Evolutionary conservation across 2,329 filamentous ascomycete genomes (phyloP), one percentile per base, ranked within the genome.

Genomic region (Xylariales sp.): DNA sequence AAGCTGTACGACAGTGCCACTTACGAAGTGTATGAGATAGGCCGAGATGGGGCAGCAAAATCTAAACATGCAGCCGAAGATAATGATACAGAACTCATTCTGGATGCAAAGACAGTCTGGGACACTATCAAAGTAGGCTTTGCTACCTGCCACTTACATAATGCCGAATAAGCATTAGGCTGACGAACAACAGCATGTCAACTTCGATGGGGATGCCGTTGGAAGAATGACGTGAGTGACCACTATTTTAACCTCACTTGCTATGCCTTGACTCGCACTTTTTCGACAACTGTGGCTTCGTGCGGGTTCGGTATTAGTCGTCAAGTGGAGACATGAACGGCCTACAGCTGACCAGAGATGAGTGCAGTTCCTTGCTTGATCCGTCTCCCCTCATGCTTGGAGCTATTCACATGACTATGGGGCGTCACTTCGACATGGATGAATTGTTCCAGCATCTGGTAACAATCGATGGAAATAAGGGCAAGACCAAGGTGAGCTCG

Each of bases 341-440:
- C n/a, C 24, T n/a, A 8, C 24, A n/a, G n/a, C 24, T 27, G 24
- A 27, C 24, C 24, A 8, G 24, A 8, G 24, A 8, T n/a, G 24
- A 8, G 6, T 5, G 16, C 14, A 40, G 24, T 11, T 41, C 8
- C 11, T 25, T 8, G 16, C 5, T 18, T 10, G 79, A 83, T 48
- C 78, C 78, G 1, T 74, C 76, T 2, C 75, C 79, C 0, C 67
- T 81, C 5, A 68, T 79, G 25, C 76, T 82, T 38, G 78, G 72
- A 2, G 74, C 76, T 0, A 61, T 80, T 2, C 78, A 82, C 52
- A 60, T 79, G 42, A 76, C 76, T 3, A 71, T 82, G 64, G 64
- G 70, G 20, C 54, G 69, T 10, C 62, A 74, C 43, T 82, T 82
- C 48, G 78, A 83, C 51, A 78, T 82, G 73, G 70, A 80, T 35